Percentiles rank a stretch among this genome's conserved stretches.
Conservation (phyloP, 2,329 filamentous ascomycete species). For the Ascomycota sp. region DNA sequence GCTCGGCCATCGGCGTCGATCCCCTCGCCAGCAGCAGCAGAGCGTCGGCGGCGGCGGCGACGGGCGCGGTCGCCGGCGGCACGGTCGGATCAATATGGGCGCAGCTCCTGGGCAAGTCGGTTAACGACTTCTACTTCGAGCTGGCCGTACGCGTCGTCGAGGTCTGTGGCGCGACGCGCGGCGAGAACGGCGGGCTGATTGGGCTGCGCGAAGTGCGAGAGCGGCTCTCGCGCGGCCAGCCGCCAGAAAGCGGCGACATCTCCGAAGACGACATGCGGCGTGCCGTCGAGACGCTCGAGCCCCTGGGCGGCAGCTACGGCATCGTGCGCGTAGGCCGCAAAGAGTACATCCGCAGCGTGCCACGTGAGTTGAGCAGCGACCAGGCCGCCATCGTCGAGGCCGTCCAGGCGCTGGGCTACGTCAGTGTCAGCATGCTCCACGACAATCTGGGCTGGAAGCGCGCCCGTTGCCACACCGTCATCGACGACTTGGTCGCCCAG, state of each 20-base stretch:
- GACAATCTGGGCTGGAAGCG: constrained; percentile 72
- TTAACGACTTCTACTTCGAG: constrained; percentile 98
- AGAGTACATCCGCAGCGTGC: constrained; percentile 77
- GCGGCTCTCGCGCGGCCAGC: constrained; percentile 46
- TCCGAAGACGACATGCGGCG: constrained; percentile 85
- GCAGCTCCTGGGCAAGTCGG: constrained; percentile 72
- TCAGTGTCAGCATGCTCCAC: constrained; percentile 75
- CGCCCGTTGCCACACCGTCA: constrained; percentile 67
- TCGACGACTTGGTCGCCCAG: constrained; percentile 76
- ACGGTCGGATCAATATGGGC: too few species aligned
- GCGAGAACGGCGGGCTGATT: constrained; percentile 84
- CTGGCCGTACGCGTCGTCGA: constrained; percentile 91
- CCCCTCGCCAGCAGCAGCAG: constrained; percentile 43
- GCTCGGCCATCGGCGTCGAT: constrained; percentile 87
- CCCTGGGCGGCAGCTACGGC: constrained; percentile 72
- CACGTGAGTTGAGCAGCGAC: constrained; percentile 86
- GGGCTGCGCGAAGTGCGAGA: constrained; percentile 64
- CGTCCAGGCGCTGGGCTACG: constrained; percentile 73
- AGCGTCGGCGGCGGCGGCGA: constrained; percentile 10
- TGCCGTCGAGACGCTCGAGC: constrained; percentile 70
- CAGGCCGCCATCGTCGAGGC: constrained; percentile 85
- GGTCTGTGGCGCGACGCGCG: constrained; percentile 66
- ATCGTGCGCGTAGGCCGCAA: constrained; percentile 68
- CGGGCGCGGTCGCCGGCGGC: too few species aligned
- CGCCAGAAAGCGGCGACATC: constrained; percentile 40